Evolutionary conservation across 1,284 basidiomycete genomes (phyloP).

Genomic region (Pisolithus thermaeus): DNA sequence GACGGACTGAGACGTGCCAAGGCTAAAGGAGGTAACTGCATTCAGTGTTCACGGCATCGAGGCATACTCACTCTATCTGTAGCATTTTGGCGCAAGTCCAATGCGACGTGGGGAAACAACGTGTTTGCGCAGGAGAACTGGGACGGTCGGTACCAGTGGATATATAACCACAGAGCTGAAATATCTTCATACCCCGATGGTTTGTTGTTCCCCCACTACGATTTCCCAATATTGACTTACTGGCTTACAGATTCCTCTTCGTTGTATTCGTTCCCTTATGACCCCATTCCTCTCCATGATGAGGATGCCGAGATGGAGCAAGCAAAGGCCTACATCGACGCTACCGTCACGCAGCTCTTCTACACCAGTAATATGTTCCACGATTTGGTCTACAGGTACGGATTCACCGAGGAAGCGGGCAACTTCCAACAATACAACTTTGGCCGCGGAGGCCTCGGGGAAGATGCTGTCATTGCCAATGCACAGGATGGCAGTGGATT

Average conservation of each 20-base stretch:
- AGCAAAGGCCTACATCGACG: slow-evolving; percentile 79
- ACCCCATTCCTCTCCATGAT: slow-evolving; percentile 45
- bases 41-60: neutral
- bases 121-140: slow-evolving; percentile 88
- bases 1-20: neutral
- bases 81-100: slow-evolving; percentile 57
- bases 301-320: slow-evolving; percentile 48
- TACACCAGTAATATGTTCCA: slow-evolving; percentile 87
- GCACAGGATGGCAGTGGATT: slow-evolving; percentile 92
- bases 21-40: slow-evolving; percentile 12
- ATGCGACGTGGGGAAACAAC: slow-evolving; percentile 88
- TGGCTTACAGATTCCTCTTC: slow-evolving; percentile 17
- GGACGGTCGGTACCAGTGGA: slow-evolving; percentile 74
- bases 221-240: neutral
- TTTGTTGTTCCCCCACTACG: neutral
- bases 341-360: slow-evolving; percentile 85
- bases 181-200: slow-evolving; percentile 37
- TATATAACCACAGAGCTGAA: slow-evolving; percentile 76
- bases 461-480: slow-evolving; percentile 90
- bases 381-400: slow-evolving; percentile 75
- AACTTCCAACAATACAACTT: slow-evolving; percentile 99
- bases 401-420: slow-evolving; percentile 86
- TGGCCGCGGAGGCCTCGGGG: slow-evolving; percentile 79
- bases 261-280: slow-evolving; percentile 69
- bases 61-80: neutral